A percentile compares a stretch with the other conserved stretches of the same genome.
phyloP scores from a whole-genome alignment of 306 rosid genomes.

The Quercus cerris region DNA sequence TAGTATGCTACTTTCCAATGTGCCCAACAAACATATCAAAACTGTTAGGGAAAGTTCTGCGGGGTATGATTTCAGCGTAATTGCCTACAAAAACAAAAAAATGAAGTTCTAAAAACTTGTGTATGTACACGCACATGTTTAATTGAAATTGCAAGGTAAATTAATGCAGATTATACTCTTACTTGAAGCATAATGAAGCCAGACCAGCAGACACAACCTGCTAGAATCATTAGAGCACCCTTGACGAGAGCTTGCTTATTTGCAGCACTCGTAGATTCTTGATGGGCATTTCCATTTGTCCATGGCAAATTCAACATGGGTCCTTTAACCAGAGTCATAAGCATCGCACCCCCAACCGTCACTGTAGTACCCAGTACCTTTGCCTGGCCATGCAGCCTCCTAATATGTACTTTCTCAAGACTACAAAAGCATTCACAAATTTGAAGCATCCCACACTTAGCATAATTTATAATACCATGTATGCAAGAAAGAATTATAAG shows the following conservation, averaged over 20 bases:
- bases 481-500: too few species aligned
- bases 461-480: not conserved
- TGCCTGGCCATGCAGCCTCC: constrained; percentile 34
- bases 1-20: constrained; percentile 27
- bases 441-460: not conserved
- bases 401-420: constrained; percentile 42
- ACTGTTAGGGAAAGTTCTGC: constrained; percentile 48
- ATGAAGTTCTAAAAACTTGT: too few species aligned
- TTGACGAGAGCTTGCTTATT: constrained; percentile 28
- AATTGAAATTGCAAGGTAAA: too few species aligned
- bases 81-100: constrained; percentile 28
- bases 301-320: constrained; percentile 35
- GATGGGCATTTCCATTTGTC: constrained; percentile 17
- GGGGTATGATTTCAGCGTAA: constrained; percentile 47
- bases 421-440: constrained; percentile 19
- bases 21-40: constrained; percentile 44
- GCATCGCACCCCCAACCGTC: constrained; percentile 49
- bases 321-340: constrained; percentile 43
- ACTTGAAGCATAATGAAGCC: constrained; percentile 45
- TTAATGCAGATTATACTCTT: not conserved
- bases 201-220: constrained; percentile 51
- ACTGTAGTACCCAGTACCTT: constrained; percentile 41
- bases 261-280: constrained; percentile 9
- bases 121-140: too few species aligned
- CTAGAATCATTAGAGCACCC: constrained; percentile 43